Conservation (phyloP, 2,329 filamentous ascomycete genomes). For the Aureobasidium subglaciale region DNA sequence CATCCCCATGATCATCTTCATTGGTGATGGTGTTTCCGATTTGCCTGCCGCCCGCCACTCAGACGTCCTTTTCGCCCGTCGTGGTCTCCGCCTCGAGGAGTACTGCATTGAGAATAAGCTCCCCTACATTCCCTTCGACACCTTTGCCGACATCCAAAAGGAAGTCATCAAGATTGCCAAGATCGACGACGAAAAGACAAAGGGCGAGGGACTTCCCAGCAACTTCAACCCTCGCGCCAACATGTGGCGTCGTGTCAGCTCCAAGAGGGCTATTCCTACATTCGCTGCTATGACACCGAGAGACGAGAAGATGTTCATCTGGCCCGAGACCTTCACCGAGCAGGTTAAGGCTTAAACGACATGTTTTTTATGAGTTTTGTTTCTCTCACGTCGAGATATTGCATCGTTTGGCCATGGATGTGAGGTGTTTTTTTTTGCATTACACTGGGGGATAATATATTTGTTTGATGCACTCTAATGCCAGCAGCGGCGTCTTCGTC, state of each 20-base stretch:
- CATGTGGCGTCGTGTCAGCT: constrained; percentile 58
- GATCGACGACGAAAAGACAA: constrained; percentile 55
- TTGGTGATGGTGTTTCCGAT: constrained; percentile 63
- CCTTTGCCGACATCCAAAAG: constrained; percentile 57
- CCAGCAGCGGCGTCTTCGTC: too few species aligned
- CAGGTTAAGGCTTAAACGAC: constrained; percentile 1
- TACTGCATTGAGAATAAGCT: constrained; percentile 59
- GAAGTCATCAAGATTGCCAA: constrained; percentile 52
- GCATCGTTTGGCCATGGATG: constrained; percentile 8
- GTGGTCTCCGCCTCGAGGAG: constrained; percentile 58
- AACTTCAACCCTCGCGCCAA: constrained; percentile 63
- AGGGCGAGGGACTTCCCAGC: constrained; percentile 51
- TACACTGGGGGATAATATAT: too few species aligned
- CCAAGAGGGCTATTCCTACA: constrained; percentile 47
- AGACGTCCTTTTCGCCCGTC: constrained; percentile 60
- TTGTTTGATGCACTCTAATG: too few species aligned
- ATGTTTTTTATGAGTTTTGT: neutral
- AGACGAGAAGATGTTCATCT: constrained; percentile 53
- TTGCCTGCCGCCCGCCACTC: constrained; percentile 59
- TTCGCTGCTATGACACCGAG: constrained; percentile 47
- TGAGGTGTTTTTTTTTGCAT: neutral
- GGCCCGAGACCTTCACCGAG: constrained; percentile 49
- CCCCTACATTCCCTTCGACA: constrained; percentile 56
- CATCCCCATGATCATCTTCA: constrained; percentile 61
- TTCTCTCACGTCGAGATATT: neutral